Percentiles rank a stretch among this genome's conserved stretches.
These are phyloP conservation scores for Senna tora DNA, from an alignment of 306 rosid genomes.

Conservation along the genomic window DNA sequence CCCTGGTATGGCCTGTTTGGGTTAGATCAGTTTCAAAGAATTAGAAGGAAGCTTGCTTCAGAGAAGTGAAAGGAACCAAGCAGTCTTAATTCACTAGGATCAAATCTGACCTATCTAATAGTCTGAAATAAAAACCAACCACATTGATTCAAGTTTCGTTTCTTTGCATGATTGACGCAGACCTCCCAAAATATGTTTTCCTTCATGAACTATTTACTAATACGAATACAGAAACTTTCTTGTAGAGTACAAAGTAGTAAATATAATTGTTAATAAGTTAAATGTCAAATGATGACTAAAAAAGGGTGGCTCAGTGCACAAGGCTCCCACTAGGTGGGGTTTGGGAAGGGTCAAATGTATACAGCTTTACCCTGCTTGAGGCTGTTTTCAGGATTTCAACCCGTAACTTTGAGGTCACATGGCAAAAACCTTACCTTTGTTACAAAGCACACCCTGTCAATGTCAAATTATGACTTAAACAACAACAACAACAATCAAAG, in stretches of 20 bases:
- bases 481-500: too few species aligned
- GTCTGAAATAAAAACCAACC: slow-evolving; percentile 8
- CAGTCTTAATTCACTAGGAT: neutral
- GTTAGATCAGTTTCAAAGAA: slow-evolving; percentile 6
- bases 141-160: too few species aligned
- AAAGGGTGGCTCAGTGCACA: too few species aligned
- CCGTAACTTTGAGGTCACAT: too few species aligned
- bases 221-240: neutral
- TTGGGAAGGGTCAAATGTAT: too few species aligned
- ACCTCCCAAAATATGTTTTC: neutral
- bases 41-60: slow-evolving; percentile 7
- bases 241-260: neutral
- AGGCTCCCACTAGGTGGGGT: too few species aligned
- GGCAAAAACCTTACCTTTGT: too few species aligned
- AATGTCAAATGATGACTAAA: neutral
- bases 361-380: too few species aligned
- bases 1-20: neutral
- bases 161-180: too few species aligned
- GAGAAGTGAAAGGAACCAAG: neutral
- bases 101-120: neutral
- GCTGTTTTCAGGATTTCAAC: too few species aligned
- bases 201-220: neutral
- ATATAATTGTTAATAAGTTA: neutral
- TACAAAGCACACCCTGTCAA: too few species aligned
- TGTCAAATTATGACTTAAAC: too few species aligned